These are phyloP conservation scores for Rhexocercosporidium sp. DNA, from an alignment of 2,329 filamentous ascomycete genomes.

Conservation along the genomic window DNA sequence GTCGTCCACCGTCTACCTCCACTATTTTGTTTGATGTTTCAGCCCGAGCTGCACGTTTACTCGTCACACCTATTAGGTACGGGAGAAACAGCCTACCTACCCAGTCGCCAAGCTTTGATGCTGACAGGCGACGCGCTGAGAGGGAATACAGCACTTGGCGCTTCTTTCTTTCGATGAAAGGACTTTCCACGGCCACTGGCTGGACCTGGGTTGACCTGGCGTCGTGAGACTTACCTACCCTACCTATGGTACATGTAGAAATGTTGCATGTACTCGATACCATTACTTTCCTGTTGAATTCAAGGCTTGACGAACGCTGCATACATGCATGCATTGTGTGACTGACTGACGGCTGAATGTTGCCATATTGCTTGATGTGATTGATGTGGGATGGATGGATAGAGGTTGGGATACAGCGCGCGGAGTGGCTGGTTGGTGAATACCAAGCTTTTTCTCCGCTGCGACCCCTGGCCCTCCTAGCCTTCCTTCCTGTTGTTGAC, in stretches of 20 bases:
- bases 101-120: background rate
- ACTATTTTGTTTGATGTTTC: slow-evolving; percentile 28
- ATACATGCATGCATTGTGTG: slow-evolving; percentile 5
- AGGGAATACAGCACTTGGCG: background rate
- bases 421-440: slow-evolving; percentile 1
- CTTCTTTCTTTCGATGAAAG: background rate
- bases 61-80: background rate
- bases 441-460: slow-evolving; percentile 25
- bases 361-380: background rate
- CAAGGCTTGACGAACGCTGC: background rate
- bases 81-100: background rate
- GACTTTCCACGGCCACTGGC: background rate
- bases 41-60: slow-evolving; percentile 1
- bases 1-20: too few species aligned
- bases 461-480: slow-evolving; percentile 14
- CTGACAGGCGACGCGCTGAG: slow-evolving; percentile 14
- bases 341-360: slow-evolving; percentile 19
- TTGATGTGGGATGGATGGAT: background rate
- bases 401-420: background rate
- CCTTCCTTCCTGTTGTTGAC: too few species aligned
- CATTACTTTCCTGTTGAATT: background rate
- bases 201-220: background rate
- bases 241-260: background rate
- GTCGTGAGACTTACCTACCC: background rate
- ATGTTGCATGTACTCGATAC: background rate